Base-by-base conservation (phyloP, 2,329 filamentous ascomycete genomes). In the Alternaria arbusti region DNA sequence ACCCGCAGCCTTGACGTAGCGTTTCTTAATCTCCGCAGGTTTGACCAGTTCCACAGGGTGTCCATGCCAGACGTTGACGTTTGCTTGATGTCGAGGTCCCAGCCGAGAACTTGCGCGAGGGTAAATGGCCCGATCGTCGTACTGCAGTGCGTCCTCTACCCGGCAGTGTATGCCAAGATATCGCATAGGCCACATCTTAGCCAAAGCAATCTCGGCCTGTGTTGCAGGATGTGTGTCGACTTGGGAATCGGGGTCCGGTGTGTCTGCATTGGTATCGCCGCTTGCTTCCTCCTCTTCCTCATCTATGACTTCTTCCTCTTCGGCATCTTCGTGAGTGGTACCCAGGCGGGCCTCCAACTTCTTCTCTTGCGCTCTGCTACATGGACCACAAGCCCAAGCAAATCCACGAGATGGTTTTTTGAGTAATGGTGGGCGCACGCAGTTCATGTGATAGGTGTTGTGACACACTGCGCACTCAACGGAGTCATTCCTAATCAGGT, bases 321-420 rank as follows among this genome's bases (percentile, higher is more conserved):
- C 88, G 2, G 78, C 82, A 30, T 88, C 87, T 5, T 82, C 80
- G 13, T 81, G 82, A 30, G 80, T 75, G 40, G 85, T 85, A 47
- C 88, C 86, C 25, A 91, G 81, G 51, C 94, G 90, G 63, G 94
- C 93, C 83, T 98, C 94, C 26, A 97, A 84, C 79, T 92, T 96
- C 71, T 92, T 90, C 81, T 98, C 96, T 78, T 97, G 94, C n/a
- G 93, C 94, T 74, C 95, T 90, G 80, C 94, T 97, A 81, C 96
- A 99, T 63, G 95, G 91, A 58, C 93, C 96, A 80, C 96, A 99
- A 28, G 96, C 95, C 96, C 96, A 99, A 5, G 94, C 96, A 82
- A 99, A 99, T 43, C 96, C 96, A 80, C 96, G 91, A 50, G 95
- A 97, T 20, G 96, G 96, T 81, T 99, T 99, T 81, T 97, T 99